Evolutionary conservation across 345 rosid species (phyloP).

Genomic region (Linum tenue): DNA sequence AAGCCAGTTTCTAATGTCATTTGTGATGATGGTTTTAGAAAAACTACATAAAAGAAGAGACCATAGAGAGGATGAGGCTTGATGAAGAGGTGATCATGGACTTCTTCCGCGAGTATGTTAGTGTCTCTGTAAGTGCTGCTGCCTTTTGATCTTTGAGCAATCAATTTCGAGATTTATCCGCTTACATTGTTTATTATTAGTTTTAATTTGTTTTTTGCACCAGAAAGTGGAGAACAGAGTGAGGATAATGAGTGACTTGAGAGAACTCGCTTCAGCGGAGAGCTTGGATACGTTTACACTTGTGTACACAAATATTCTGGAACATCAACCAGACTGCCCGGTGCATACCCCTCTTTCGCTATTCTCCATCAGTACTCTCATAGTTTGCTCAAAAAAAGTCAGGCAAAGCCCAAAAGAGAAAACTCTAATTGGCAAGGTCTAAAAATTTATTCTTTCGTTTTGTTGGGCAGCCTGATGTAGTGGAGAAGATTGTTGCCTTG

Average conservation of each 20-base stretch:
- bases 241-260: conserved; percentile 75
- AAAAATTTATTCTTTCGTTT: neutral
- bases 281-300: conserved; percentile 93
- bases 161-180: neutral
- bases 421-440: neutral
- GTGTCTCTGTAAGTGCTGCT: conserved; percentile 57
- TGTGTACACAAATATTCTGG: conserved; percentile 83
- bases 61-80: conserved; percentile 87
- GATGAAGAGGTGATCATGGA: conserved; percentile 97
- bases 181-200: neutral
- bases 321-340: conserved; percentile 98
- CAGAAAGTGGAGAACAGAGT: conserved; percentile 93
- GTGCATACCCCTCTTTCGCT: conserved; percentile 24
- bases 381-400: neutral
- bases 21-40: conserved; percentile 37
- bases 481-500: conserved; percentile 88
- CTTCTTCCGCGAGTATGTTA: conserved; percentile 88
- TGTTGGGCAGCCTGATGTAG: conserved; percentile 72
- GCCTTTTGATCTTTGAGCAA: neutral
- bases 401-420: too few relatives aligned
- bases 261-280: conserved; percentile 98
- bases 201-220: conserved; percentile 16
- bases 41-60: conserved; percentile 89
- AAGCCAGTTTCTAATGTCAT: conserved; percentile 1
- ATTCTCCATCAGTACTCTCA: too few relatives aligned